A percentile compares a stretch with the other conserved stretches of the same genome.
Evolutionary conservation across 2,329 filamentous ascomycete species (phyloP).

Genomic region (Cytospora piceae): DNA sequence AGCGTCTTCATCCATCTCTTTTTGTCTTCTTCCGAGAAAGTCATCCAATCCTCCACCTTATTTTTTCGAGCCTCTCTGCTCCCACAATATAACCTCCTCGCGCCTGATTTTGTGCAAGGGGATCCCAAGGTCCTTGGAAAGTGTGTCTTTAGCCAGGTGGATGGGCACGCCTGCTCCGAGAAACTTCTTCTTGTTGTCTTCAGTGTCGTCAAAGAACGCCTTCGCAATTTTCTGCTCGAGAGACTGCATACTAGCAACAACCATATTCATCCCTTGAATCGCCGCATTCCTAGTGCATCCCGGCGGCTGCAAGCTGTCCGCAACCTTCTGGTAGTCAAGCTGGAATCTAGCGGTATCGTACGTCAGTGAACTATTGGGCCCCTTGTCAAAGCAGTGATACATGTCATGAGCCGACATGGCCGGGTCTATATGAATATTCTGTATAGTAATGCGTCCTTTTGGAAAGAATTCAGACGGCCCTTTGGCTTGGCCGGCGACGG

Average conservation of each 20-base stretch:
- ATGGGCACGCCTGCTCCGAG: neutral
- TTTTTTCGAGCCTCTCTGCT: conserved; percentile 34
- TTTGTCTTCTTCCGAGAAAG: conserved; percentile 32
- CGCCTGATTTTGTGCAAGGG: conserved; percentile 34
- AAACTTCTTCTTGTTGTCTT: neutral
- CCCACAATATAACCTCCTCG: conserved; percentile 31
- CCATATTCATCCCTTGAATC: conserved; percentile 2
- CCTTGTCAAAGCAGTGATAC: neutral
- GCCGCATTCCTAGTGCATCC: neutral
- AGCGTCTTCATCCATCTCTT: conserved; percentile 23
- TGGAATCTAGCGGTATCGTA: conserved; percentile 9
- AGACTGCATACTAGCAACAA: neutral
- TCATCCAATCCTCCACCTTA: conserved; percentile 31
- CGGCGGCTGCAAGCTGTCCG: conserved; percentile 6
- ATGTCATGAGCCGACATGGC: neutral
- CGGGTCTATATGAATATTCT: neutral
- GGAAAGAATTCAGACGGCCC: conserved; percentile 30
- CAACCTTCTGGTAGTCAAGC: conserved; percentile 12
- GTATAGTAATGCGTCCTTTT: conserved; percentile 9
- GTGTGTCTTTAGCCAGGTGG: conserved; percentile 31
- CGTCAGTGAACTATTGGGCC: neutral
- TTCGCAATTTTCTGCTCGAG: neutral
- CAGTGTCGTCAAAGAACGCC: conserved; percentile 16
- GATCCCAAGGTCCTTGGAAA: conserved; percentile 35
- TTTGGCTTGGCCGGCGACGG: conserved; percentile 26